Percentiles rank a stretch among this genome's conserved stretches.
phyloP scores from a whole-genome alignment of 371 early-diverging fungal species.

The Mucor velutinosus region DNA sequence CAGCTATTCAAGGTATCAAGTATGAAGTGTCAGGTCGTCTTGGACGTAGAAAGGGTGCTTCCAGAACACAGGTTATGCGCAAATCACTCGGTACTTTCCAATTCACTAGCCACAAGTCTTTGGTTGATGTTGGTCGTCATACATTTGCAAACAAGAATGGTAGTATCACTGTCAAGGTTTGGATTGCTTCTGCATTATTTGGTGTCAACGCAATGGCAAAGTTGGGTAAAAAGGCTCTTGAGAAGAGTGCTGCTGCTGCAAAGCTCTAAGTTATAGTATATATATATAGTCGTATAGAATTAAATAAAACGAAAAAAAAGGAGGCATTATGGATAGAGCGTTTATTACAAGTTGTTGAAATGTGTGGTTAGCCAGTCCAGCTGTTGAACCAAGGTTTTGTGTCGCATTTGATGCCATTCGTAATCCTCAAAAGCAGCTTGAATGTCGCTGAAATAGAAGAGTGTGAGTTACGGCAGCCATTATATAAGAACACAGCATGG shows the following conservation, averaged over 20 bases:
- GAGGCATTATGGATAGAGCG: no score
- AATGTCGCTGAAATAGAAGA: slow-evolving; percentile 19
- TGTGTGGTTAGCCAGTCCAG: slow-evolving; percentile 45
- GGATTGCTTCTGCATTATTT: slow-evolving; percentile 54
- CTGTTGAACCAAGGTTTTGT: slow-evolving; percentile 45
- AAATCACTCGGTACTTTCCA: slow-evolving; percentile 55
- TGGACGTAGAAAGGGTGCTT: slow-evolving; percentile 50
- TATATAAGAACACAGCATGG: background rate
- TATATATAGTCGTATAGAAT: background rate
- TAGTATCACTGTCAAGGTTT: slow-evolving; percentile 57
- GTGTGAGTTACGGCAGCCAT: background rate
- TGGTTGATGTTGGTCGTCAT: slow-evolving; percentile 56
- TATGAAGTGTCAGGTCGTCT: slow-evolving; percentile 55
- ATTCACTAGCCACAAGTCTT: slow-evolving; percentile 50
- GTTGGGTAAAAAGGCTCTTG: slow-evolving; percentile 33
- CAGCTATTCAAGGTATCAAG: slow-evolving; percentile 56
- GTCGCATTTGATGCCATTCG: slow-evolving; percentile 43
- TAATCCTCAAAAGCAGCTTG: slow-evolving; percentile 41
- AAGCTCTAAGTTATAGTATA: slow-evolving; percentile 18
- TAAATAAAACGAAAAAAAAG: background rate
- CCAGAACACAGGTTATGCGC: slow-evolving; percentile 44
- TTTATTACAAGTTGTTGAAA: slow-evolving; percentile 14
- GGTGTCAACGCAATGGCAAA: slow-evolving; percentile 50
- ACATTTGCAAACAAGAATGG: slow-evolving; percentile 57
- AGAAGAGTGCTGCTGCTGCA: slow-evolving; percentile 21